Base-by-base conservation (phyloP, 768 basidiomycete species). In the Lentinula sp. region DNA sequence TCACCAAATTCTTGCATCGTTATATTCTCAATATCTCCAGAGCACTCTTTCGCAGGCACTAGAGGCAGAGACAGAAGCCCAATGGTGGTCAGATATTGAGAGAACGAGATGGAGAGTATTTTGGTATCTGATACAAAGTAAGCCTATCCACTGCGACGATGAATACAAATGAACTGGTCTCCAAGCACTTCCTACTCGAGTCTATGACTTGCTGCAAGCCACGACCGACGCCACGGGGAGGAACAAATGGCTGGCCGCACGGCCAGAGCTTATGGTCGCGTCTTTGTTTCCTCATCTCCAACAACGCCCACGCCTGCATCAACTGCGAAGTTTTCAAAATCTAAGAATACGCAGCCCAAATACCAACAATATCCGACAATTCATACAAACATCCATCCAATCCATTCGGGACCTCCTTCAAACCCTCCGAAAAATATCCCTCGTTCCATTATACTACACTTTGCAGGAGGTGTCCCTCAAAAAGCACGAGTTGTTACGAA, bases 71-170 rank as follows among this genome's bases (percentile, higher is more conserved):
- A 72, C 79, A 6, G 91, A 94, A 66, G 85, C 90, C 18, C 84
- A 90, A 49, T 97, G 90, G 89, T 98, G 95, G 95, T 79, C 81
- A 15, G 81, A 85, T 33, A 70, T 90, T 45, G 86, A 88, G 63
- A 79, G 84, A 36, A 92, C 89, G 3, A 68, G 76, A 32, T 65
- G 73, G 56, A 80, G 77, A 18, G 78, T 87, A 9, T 79, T 80
- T 3, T 74, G 82, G 68, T 93, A 90, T 71, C 77, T 95, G 32
- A 63, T 95, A 1, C 90, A 95, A 76, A 91, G 93, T 95, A 68
- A 66, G 87, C 77, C 5, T 46, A 1, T 28, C 16, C 51, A 28
- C 39, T 43, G 48, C 32, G 37, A 53, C 23, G 35, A 59, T 48
- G 41, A 45, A 57, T 20, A 58, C 20, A 35, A 12, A 51, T 23